Evolutionary conservation across 2,329 filamentous ascomycete species (phyloP), one percentile per base, ranked within the genome.

Genomic region (Rutstroemia sp.): DNA sequence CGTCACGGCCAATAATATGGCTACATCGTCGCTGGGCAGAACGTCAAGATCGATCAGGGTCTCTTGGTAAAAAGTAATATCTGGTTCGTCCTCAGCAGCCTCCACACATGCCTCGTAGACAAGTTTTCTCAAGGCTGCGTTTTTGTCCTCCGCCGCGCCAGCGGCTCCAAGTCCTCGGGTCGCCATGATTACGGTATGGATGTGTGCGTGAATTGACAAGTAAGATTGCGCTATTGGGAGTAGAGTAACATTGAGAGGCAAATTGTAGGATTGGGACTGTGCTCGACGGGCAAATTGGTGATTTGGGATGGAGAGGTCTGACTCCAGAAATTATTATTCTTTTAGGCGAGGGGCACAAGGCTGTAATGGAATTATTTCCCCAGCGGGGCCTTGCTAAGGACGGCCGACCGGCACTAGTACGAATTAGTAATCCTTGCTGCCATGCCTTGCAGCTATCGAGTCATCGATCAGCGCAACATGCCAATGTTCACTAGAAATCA

Each of bases 21-120:
- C 69, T 60, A 82, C 69, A 67, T 84, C 78, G 58, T 78, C 73
- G 50, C 78, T 76, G 5, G 81, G 80, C 49, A 85, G 77, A 60
- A 85, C 74, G 57, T 77, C 75, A 57, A 84, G 74, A 25, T 75
- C 76, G 57, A 81, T 70, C 40, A 86, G 72, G 62, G 84, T 81
- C 38, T 78, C 74, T 66, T 86, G 82, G 12, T 75, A 77, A 69
- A 84, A 84, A 51, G 81, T 61, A 5, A 57, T 47, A 17, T 62
- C 57, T 1, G 59, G 58, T 14, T 64, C 58, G 3, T 65, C 61
- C 16, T 65, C 57, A 17, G 57, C 54, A 44, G 58, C 38, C 6
- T 55, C 46, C 5, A 63, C 17, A 57, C 64, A 68, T 14, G 60
- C 59, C 10, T 64, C 58, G 55, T 70, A 70, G 40, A 70, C 52